These are phyloP conservation scores for Annona cherimola DNA, from an alignment of 164 flowering plant species.

Conservation along the genomic window DNA sequence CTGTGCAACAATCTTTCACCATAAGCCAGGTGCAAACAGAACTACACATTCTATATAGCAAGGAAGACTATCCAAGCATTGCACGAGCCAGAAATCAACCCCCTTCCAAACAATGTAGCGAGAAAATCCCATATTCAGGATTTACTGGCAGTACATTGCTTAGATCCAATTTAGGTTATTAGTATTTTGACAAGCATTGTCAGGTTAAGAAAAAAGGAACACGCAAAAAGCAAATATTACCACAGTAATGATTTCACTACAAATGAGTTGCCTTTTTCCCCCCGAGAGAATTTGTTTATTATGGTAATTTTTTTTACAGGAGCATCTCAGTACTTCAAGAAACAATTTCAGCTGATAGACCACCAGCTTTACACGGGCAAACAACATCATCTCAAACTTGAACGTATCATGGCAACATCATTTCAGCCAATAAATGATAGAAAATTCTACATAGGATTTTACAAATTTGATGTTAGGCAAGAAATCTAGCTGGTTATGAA, in stretches of 20 bases:
- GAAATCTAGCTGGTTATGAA: neutral
- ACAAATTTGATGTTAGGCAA: slow-evolving; percentile 1
- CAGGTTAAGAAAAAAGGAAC: too few relatives aligned
- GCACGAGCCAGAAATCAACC: neutral
- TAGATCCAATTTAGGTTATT: too few relatives aligned
- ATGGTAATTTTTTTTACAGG: slow-evolving; percentile 22
- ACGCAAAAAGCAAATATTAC: too few relatives aligned
- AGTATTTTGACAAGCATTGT: too few relatives aligned
- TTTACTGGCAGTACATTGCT: too few relatives aligned
- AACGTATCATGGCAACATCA: neutral
- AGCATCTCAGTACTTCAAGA: slow-evolving; percentile 9
- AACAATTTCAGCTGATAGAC: neutral
- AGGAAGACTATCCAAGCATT: neutral
- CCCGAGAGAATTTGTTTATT: neutral
- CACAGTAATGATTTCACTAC: too few relatives aligned
- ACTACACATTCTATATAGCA: neutral
- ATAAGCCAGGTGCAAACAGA: neutral
- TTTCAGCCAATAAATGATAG: neutral
- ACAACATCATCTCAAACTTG: neutral
- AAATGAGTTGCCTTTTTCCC: too few relatives aligned
- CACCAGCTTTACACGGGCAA: neutral
- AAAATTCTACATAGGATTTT: slow-evolving; percentile 10
- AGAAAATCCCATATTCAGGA: neutral
- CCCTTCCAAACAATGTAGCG: neutral
- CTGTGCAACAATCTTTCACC: neutral